These are phyloP conservation scores for Eutypella sp. DNA, from an alignment of 2,329 filamentous ascomycete species.

Conservation along the genomic window DNA sequence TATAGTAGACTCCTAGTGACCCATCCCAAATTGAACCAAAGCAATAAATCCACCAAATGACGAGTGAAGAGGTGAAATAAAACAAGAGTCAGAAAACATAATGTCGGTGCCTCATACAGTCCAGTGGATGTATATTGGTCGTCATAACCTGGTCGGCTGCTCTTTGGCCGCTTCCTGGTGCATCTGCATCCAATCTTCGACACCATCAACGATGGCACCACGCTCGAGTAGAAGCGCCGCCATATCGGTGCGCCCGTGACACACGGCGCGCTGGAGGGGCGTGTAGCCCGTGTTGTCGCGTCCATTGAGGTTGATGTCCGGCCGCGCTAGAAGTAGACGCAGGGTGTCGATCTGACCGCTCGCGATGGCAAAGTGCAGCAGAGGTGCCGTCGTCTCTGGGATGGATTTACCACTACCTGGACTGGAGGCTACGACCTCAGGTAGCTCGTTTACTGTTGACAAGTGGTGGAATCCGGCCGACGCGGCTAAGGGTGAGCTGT, in stretches of 20 bases:
- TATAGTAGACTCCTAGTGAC: no score
- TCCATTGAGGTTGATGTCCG: conserved; percentile 25
- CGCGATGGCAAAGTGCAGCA: conserved; percentile 28
- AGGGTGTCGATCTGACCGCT: conserved; percentile 25
- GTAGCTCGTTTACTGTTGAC: conserved; percentile 12
- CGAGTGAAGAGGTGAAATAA: no score
- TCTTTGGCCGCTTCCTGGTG: no score
- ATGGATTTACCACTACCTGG: conserved; percentile 18
- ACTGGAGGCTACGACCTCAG: conserved; percentile 22
- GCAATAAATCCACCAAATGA: no score
- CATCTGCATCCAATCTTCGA: conserved; percentile 10
- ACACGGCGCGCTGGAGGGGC: conserved; percentile 27
- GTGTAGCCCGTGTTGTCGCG: conserved; percentile 26
- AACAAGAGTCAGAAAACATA: no score
- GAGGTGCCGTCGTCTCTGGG: conserved; percentile 25
- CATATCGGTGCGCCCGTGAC: conserved; percentile 27
- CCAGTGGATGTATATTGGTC: background rate
- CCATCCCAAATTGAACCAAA: no score
- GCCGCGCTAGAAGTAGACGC: conserved; percentile 23
- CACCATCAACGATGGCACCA: conserved; percentile 23
- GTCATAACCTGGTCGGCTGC: background rate
- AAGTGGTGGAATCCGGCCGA: conserved; percentile 1
- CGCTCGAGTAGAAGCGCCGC: conserved; percentile 26
- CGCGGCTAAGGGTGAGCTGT: background rate
- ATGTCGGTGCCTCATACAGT: no score